Conservation (phyloP, 768 basidiomycete species). For the Exsudoporus frostii region DNA sequence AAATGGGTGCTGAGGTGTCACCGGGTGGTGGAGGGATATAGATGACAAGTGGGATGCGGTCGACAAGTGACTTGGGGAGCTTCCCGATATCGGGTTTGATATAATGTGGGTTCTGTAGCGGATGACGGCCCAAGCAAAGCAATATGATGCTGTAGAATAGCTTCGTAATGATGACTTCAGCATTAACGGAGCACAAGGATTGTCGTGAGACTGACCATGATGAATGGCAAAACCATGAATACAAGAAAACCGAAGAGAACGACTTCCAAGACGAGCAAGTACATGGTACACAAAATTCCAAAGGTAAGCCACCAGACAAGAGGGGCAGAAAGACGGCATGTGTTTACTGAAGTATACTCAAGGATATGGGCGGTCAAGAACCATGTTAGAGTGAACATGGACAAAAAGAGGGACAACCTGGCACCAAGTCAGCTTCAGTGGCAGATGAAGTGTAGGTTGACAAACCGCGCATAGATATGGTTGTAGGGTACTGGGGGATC, state of each 20-base stretch:
- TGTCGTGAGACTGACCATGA: conserved; percentile 56
- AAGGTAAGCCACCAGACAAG: conserved; percentile 88
- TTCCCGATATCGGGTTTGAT: conserved; percentile 81
- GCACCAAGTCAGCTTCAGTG: conserved; percentile 15
- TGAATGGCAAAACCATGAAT: conserved; percentile 73
- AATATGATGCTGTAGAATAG: conserved; percentile 76
- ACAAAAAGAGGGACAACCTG: conserved; percentile 59
- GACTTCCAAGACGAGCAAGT: conserved; percentile 71
- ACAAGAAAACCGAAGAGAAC: conserved; percentile 72
- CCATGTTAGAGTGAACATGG: conserved; percentile 75
- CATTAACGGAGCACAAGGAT: background rate
- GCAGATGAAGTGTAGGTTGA: background rate
- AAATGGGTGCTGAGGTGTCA: conserved; percentile 34
- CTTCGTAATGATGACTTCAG: conserved; percentile 34
- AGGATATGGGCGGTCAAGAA: conserved; percentile 80
- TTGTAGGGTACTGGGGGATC: conserved; percentile 26
- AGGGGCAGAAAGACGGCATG: conserved; percentile 71
- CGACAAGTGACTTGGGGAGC: conserved; percentile 65
- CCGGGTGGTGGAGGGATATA: conserved; percentile 81
- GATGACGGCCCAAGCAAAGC: conserved; percentile 77
- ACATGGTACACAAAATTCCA: conserved; percentile 75
- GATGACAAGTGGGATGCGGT: conserved; percentile 77
- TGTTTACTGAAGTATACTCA: conserved; percentile 70
- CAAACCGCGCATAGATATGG: conserved; percentile 30
- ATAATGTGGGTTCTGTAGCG: conserved; percentile 66